Evolutionary conservation across 345 rosid genomes (phyloP), one percentile per base, ranked within the genome.

Genomic region (Ceriops tagal): DNA sequence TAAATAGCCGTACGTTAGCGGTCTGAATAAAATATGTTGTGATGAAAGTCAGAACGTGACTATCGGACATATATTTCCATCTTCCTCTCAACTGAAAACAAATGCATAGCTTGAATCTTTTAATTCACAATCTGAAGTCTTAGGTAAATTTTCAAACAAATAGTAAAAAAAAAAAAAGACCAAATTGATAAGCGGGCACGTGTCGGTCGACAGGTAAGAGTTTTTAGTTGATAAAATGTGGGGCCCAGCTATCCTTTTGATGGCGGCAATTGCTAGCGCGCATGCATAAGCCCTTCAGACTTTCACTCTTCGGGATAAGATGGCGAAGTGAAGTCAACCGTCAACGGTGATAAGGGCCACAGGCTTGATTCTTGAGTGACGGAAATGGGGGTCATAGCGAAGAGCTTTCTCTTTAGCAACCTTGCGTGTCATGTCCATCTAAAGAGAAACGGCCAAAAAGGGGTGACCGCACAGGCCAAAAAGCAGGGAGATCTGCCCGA

Each of bases 381-480:
- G 57, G 53, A 76, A 75, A 85, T 82, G 87, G 51, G 49, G 61
- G 71, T 73, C 78, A 53, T 73, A 64, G 70, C 47, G 57, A 69
- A 21, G 19, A 30, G 69, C 81, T 70, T 68, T 27, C 39, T 71
- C 79, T 73, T 72, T 47, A 53, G n/a, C 58, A 67, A 34, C 31
- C 28, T 65, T 1, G 62, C 32, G 31, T 28, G 69, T 35, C 58
- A 67, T 70, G 59, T 69, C 57, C 46, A 34, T 20, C 10, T n/a
- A 65, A 78, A 62, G 53, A 77, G 53, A 70, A 71, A 15, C 27
- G 30, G 64, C 61, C 61, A 53, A 31, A 68, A 63, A 37, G 27
- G 67, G 39, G 16, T 63, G 13, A 46, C 58, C 51, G 52, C 63
- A 46, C 47, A 34, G 20, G 83, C 88, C 0, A 77, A 85, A 74